These are phyloP conservation scores for Articulospora tetracladia DNA, from an alignment of 495 filamentous ascomycete species.

Conservation along the genomic window DNA sequence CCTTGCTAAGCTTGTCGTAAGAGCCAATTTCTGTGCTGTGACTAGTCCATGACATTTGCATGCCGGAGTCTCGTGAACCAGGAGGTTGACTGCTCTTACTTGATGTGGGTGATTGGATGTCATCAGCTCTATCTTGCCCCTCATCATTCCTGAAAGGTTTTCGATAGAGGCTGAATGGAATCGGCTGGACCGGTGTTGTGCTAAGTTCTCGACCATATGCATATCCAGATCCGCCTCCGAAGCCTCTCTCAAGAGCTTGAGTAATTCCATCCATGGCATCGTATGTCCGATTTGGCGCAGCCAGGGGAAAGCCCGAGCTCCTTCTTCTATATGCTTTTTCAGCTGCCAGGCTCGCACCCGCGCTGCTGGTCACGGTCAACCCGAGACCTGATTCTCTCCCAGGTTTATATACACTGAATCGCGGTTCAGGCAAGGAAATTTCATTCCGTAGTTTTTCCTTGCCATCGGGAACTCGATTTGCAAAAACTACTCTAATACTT, in stretches of 20 bases:
- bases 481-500: slow-evolving; percentile 91
- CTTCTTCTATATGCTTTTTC: slow-evolving; percentile 55
- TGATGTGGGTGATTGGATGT: slow-evolving; percentile 25
- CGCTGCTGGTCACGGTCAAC: slow-evolving; percentile 14
- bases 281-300: slow-evolving; percentile 28
- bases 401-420: slow-evolving; percentile 81
- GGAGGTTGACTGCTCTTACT: slow-evolving; percentile 21
- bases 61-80: slow-evolving; percentile 10
- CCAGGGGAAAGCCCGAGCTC: slow-evolving; percentile 49
- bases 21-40: slow-evolving; percentile 27
- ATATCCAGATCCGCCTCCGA: slow-evolving; percentile 17
- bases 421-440: slow-evolving; percentile 82
- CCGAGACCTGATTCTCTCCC: slow-evolving; percentile 43
- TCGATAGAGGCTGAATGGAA: slow-evolving; percentile 29
- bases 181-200: slow-evolving; percentile 31
- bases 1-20: slow-evolving; percentile 66
- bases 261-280: slow-evolving; percentile 33
- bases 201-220: slow-evolving; percentile 7
- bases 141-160: slow-evolving; percentile 8
- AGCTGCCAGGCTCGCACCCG: slow-evolving; percentile 38
- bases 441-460: slow-evolving; percentile 93
- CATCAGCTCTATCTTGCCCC: neutral
- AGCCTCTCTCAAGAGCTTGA: slow-evolving; percentile 24
- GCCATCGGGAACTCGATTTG: slow-evolving; percentile 94
- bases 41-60: slow-evolving; percentile 16